These are phyloP conservation scores for Phytophthora lateralis DNA, from an alignment of 352 stramenopile species.

Conservation along the genomic window DNA sequence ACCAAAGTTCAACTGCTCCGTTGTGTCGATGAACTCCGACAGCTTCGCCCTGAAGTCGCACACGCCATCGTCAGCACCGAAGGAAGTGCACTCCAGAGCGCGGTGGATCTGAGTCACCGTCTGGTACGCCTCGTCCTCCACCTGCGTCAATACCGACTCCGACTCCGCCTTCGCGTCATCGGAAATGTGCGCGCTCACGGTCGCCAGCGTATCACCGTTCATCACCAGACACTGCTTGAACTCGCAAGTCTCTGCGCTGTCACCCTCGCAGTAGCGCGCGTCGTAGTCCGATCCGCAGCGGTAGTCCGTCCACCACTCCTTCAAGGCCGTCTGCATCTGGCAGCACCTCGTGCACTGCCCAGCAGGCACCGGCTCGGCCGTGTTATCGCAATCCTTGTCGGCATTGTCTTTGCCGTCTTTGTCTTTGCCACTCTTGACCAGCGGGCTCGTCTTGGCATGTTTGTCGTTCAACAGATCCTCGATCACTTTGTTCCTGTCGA, in stretches of 20 bases:
- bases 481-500: slow-evolving; percentile 30
- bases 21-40: slow-evolving; percentile 45
- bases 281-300: slow-evolving; percentile 60
- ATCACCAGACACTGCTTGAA: slow-evolving; percentile 67
- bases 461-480: slow-evolving; percentile 29
- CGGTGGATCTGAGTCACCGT: slow-evolving; percentile 68
- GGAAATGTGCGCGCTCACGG: slow-evolving; percentile 39
- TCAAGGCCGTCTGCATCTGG: slow-evolving; percentile 47
- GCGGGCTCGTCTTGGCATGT: slow-evolving; percentile 42
- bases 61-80: slow-evolving; percentile 32
- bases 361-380: slow-evolving; percentile 31
- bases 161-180: slow-evolving; percentile 33
- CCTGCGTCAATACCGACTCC: slow-evolving; percentile 39
- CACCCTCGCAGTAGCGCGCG: slow-evolving; percentile 40
- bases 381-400: slow-evolving; percentile 26
- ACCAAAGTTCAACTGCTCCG: slow-evolving; percentile 27
- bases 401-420: slow-evolving; percentile 13
- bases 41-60: slow-evolving; percentile 49
- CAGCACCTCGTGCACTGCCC: slow-evolving; percentile 56
- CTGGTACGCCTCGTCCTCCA: slow-evolving; percentile 48
- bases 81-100: slow-evolving; percentile 50
- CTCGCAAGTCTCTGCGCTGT: slow-evolving; percentile 33
- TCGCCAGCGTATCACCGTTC: slow-evolving; percentile 53
- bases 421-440: slow-evolving; percentile 17
- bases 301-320: slow-evolving; percentile 74